Conservation (phyloP, 2,329 filamentous ascomycete genomes). For the Incumbomyces delicatus region DNA sequence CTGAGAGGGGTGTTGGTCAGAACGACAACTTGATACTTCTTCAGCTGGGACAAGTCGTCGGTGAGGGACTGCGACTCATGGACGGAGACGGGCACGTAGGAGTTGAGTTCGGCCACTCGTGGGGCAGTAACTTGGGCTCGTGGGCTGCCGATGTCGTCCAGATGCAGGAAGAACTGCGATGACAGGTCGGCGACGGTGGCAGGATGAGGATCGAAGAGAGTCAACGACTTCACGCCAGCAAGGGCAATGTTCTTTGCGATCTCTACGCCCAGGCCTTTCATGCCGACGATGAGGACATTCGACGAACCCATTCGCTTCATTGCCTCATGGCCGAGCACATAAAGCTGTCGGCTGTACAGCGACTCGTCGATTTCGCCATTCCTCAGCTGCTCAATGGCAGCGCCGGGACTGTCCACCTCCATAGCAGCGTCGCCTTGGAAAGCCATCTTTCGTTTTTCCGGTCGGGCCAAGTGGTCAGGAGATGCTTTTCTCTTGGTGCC, state of each 20-base stretch:
- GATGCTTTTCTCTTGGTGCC: constrained; percentile 44
- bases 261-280: constrained; percentile 92
- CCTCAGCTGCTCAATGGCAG: constrained; percentile 51
- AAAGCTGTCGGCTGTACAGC: constrained; percentile 58
- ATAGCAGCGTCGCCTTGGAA: constrained; percentile 40
- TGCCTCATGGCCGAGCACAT: constrained; percentile 65
- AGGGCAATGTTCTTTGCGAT: constrained; percentile 98
- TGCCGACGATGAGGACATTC: constrained; percentile 81
- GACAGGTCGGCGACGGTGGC: constrained; percentile 82
- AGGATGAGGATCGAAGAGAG: constrained; percentile 80
- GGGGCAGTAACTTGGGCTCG: constrained; percentile 79
- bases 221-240: constrained; percentile 94
- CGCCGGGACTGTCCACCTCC: constrained; percentile 51
- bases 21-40: constrained; percentile 86
- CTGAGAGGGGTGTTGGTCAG: constrained; percentile 74
- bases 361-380: constrained; percentile 59
- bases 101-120: constrained; percentile 86
- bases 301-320: constrained; percentile 99
- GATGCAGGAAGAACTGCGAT: constrained; percentile 90
- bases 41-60: constrained; percentile 68
- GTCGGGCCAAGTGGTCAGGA: constrained; percentile 36
- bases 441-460: constrained; percentile 46
- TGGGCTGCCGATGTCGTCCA: constrained; percentile 82
- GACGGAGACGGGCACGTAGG: constrained; percentile 82
- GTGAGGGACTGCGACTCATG: constrained; percentile 57